These are phyloP conservation scores for Hypoxylon lienhwacheense DNA, from an alignment of 495 filamentous ascomycete genomes.

Conservation along the genomic window DNA sequence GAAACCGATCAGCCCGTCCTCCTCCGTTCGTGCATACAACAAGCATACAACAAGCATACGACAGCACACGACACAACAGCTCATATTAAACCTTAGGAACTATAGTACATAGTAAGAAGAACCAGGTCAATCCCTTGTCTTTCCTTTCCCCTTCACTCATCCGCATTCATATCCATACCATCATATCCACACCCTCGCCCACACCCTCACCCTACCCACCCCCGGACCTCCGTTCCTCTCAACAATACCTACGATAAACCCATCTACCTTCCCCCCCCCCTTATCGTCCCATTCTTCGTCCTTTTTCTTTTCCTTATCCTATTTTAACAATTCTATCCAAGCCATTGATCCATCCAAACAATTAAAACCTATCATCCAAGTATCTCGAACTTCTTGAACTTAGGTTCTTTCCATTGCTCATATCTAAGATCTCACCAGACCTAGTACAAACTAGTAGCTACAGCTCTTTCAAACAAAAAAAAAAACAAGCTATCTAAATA, in stretches of 20 bases:
- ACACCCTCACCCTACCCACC: slow-evolving; percentile 24
- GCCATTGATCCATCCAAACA: slow-evolving; percentile 23
- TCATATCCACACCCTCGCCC: slow-evolving; percentile 9
- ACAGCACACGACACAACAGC: slow-evolving; percentile 7
- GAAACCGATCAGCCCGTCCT: slow-evolving; percentile 18
- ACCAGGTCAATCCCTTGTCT: too few relatives aligned
- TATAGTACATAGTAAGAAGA: too few relatives aligned
- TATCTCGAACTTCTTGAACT: slow-evolving; percentile 1
- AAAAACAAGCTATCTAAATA: slow-evolving; percentile 16
- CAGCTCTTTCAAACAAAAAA: background rate
- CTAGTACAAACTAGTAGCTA: slow-evolving; percentile 1
- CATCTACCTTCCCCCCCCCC: slow-evolving; percentile 12
- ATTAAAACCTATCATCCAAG: background rate
- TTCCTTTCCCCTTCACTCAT: too few relatives aligned
- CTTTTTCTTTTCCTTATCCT: slow-evolving; percentile 17
- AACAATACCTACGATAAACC: slow-evolving; percentile 26
- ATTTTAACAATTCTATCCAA: slow-evolving; percentile 17
- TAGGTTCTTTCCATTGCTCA: background rate
- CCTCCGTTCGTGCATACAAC: slow-evolving; percentile 22
- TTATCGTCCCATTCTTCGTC: slow-evolving; percentile 9
- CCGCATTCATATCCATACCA: too few relatives aligned
- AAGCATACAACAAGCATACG: slow-evolving; percentile 6
- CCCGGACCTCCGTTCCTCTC: slow-evolving; percentile 33
- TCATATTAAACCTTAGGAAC: too few relatives aligned
- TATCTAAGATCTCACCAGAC: background rate